phyloP scores from a whole-genome alignment of 345 rosid species.

The Trapa incisa region DNA sequence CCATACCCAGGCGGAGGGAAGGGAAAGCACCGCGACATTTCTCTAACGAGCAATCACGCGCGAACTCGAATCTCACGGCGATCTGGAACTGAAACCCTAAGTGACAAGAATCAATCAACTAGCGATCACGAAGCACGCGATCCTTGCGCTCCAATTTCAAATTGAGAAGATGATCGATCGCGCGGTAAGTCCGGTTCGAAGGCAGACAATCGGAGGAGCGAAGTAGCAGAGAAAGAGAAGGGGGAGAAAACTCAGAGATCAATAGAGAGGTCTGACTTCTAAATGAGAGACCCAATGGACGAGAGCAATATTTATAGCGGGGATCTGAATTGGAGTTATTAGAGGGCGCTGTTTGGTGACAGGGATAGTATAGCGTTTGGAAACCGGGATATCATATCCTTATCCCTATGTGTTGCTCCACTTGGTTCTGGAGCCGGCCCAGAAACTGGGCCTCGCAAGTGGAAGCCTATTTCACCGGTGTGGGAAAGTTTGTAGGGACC shows the following conservation, averaged over 20 bases:
- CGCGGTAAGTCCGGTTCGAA: slow-evolving; percentile 2
- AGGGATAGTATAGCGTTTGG: slow-evolving; percentile 8
- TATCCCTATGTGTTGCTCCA: too few species aligned
- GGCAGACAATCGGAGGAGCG: background rate
- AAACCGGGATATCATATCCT: background rate
- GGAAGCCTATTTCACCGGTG: too few species aligned
- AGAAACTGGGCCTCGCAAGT: too few species aligned
- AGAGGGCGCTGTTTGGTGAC: background rate
- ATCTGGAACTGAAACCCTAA: background rate
- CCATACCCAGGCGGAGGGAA: slow-evolving; percentile 25
- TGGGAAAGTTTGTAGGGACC: too few species aligned
- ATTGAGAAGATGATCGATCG: background rate
- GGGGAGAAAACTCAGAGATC: background rate
- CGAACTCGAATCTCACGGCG: background rate
- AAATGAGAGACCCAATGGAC: accelerated
- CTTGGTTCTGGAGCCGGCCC: too few species aligned
- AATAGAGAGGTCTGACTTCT: background rate
- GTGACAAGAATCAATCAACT: background rate
- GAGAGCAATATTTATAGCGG: background rate
- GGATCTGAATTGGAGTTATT: background rate
- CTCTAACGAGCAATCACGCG: background rate
- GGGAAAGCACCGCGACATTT: slow-evolving; percentile 28
- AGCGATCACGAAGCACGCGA: background rate
- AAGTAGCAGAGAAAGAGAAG: background rate
- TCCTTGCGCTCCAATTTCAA: background rate